Evolutionary conservation across 768 basidiomycete genomes (phyloP), one percentile per base, ranked within the genome.

Genomic region (Leccinum pellstonianum): DNA sequence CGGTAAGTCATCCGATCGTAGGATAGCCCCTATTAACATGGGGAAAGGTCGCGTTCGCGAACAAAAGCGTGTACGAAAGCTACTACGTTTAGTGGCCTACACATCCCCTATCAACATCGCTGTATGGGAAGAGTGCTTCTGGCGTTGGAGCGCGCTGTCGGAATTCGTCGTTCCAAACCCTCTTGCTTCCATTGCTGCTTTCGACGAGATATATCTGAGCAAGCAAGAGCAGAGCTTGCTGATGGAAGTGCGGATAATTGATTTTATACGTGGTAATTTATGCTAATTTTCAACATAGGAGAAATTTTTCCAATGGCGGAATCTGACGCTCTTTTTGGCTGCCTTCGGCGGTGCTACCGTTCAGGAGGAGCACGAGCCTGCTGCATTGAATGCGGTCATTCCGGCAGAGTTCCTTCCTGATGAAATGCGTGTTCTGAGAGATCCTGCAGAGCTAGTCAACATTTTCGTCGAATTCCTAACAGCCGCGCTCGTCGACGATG

Each of bases 41-140:
- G 29, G 12, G 49, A 14, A 61, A 88, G 91, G 91, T 35, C 89
- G 93, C 27, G 79, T 89, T 47, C 86, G 83, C 4, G 84, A 90
- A 69, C 92, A 94, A 75, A 93, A 89, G 71, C 84, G 91, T 3
- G 81, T 91, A 29, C 80, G 93, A 15, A 88, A 86, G 70, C 75
- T 91, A 25, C 71, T 93, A 54, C 83, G 89, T 6, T 69, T 83
- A 55, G 79, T 91, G 50, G 80, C 84, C 1, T 83, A 81, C 29
- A 84, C 88, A 14, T 82, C 83, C 31, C 82, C 85, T 1, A 81
- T 84, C n/a, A 84, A 91, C 55, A 77, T 89, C 21, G 89, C 88
- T 0, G 87, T 91, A 3, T 95, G 92, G 92, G 80, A 87, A 62
- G 92, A 94, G 67, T 87, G 85, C 61, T 93, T 87, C 70, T 86